A percentile compares a stretch with the other conserved stretches of the same genome.
phyloP scores from a whole-genome alignment of 306 rosid genomes.

The Prunus mume region DNA sequence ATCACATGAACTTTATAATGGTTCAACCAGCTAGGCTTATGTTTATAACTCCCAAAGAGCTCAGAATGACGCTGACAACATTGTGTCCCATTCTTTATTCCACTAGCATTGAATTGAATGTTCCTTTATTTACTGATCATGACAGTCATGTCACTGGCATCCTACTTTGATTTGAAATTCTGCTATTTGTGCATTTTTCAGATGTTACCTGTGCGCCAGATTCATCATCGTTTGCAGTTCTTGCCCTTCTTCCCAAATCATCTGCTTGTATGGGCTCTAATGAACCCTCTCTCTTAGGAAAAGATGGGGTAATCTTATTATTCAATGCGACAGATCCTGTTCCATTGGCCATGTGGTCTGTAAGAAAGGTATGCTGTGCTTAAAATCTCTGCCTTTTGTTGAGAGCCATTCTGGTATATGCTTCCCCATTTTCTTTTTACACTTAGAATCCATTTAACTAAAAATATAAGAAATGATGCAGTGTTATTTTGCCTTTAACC shows the following conservation, averaged over 20 bases:
- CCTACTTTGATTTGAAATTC: not conserved
- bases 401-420: not conserved
- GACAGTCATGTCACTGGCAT: not conserved
- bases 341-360: conserved; percentile 80
- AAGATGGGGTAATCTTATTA: conserved; percentile 70
- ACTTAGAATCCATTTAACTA: not conserved
- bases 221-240: conserved; percentile 65
- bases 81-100: not conserved
- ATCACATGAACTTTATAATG: not conserved
- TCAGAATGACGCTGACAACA: not conserved
- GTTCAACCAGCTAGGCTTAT: not conserved
- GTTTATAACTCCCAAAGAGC: not conserved
- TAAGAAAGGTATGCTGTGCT: conserved; percentile 57
- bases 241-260: conserved; percentile 65
- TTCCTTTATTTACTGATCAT: not conserved
- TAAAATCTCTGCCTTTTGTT: not conserved
- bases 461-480: not conserved
- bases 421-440: not conserved
- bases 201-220: conserved; percentile 70
- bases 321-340: conserved; percentile 65
- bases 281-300: conserved; percentile 34
- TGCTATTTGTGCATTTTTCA: conserved; percentile 39
- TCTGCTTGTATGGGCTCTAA: conserved; percentile 17
- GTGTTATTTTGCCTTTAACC: not conserved
- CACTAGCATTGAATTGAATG: not conserved